Evolutionary conservation across 805 yeast species (phyloP), one percentile per base, ranked within the genome.

Genomic region (Zygoascus tannicola): DNA sequence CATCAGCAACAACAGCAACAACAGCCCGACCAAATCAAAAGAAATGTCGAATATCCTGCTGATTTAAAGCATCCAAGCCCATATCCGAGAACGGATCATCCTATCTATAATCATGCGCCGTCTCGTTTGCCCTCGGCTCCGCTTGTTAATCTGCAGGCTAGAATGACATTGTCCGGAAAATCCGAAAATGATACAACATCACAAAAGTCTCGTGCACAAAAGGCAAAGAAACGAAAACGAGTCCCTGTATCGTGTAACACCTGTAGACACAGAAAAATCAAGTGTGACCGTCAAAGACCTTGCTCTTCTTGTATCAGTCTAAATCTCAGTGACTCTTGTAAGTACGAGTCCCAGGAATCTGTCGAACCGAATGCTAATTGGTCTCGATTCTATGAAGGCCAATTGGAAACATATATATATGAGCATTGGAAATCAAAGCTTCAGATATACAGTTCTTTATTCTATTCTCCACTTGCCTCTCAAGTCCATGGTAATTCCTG

Each of bases 281-380:
- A 48, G 44, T 52, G 55, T 38, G 53, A 52, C 46, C 41, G 55
- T 1, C 43, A 44, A 19, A 44, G 42, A 14, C 55, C 55, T n/a
- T 52, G 55, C 30, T 34, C 46, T 5, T 50, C 53, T 3, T 52
- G 55, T 38, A 38, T 38, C 4, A 12, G 47, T n/a, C 46, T 51
- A 15, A 30, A 40, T 10, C 35, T 44, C 10, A 23, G 38, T 16
- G 36, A 45, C 22, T 16, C 35, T 12, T 48, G 51, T 34, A 22
- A 37, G 7, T 48, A 45, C 38, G 45, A 47, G 18, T 18, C 42
- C 2, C 38, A 34, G 18, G 36, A 28, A 10, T n/a, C 20, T 35
- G 10, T 8, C 20, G 20, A n/a, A 20, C 8, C 15, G 26, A 21
- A 20, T 7, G 7, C 36, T 35, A 16, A 15, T 12, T 16, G 32